Evolutionary conservation across 305 asterid species (phyloP).

Genomic region (Fraxinus ornus): DNA sequence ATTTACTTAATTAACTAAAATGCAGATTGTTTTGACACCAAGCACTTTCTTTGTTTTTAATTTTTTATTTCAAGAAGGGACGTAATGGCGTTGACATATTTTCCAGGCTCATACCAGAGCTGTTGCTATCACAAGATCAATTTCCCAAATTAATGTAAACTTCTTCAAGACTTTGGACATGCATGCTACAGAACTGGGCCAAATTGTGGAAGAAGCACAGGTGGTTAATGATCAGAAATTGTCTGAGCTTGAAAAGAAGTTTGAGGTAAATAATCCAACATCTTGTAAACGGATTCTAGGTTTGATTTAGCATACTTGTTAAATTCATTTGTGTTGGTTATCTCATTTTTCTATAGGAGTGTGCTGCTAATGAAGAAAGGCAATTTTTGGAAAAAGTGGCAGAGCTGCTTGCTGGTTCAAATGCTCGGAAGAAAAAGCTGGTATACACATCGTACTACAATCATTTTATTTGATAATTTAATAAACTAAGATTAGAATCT

Average conservation of each 20-base stretch:
- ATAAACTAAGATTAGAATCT: not conserved
- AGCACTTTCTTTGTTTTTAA: not conserved
- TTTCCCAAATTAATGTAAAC: constrained; percentile 36
- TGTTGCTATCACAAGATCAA: constrained; percentile 38
- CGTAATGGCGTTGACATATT: not conserved
- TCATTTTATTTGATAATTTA: not conserved
- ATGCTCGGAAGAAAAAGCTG: constrained; percentile 69
- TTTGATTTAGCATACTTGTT: not conserved
- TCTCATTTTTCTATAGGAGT: constrained; percentile 43
- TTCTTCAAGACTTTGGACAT: constrained; percentile 43
- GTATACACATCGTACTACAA: constrained; percentile 30
- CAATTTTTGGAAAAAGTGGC: constrained; percentile 67
- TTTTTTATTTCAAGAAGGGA: not conserved
- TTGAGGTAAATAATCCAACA: no score
- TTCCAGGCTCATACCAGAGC: constrained; percentile 43
- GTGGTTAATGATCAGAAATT: constrained; percentile 52
- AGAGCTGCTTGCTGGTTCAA: constrained; percentile 66
- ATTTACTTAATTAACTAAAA: not conserved
- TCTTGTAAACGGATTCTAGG: no score
- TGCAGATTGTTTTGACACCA: not conserved
- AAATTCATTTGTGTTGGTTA: not conserved
- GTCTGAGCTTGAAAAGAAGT: constrained; percentile 57
- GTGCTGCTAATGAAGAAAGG: constrained; percentile 71
- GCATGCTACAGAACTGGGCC: constrained; percentile 58
- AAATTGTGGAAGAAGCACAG: constrained; percentile 70